A percentile compares a stretch with the other conserved stretches of the same genome.
Evolutionary conservation across 768 basidiomycete species (phyloP).

Genomic region (Crassisporium funariophilum): DNA sequence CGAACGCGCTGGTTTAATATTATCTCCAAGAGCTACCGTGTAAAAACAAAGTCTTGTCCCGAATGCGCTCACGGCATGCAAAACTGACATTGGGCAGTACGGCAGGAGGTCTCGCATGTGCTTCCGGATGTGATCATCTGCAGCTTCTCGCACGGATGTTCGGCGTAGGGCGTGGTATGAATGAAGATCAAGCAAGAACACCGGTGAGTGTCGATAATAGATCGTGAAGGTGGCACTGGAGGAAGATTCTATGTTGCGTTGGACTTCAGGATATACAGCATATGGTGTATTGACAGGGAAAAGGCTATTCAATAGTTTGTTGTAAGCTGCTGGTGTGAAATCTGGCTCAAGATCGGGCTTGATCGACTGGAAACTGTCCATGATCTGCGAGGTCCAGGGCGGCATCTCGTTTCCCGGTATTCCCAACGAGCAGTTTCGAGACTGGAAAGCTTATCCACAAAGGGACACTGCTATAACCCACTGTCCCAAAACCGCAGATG

Average conservation of each 20-base stretch:
- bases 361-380: constrained; percentile 14
- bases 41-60: constrained; percentile 36
- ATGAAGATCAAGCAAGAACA: constrained; percentile 34
- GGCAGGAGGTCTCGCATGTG: constrained; percentile 28
- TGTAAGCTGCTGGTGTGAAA: constrained; percentile 31
- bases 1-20: constrained; percentile 14
- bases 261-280: constrained; percentile 32
- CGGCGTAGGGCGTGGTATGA: constrained; percentile 17
- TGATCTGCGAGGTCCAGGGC: constrained; percentile 17
- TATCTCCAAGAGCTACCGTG: constrained; percentile 6
- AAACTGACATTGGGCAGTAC: constrained; percentile 22
- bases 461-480: too few relatives aligned
- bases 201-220: constrained; percentile 27
- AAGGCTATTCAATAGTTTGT: constrained; percentile 36
- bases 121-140: constrained; percentile 27
- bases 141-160: constrained; percentile 26
- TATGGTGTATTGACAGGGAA: constrained; percentile 36
- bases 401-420: constrained; percentile 1
- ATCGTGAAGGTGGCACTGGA: constrained; percentile 26
- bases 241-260: constrained; percentile 12
- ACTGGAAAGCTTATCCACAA: too few relatives aligned
- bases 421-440: background rate
- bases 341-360: constrained; percentile 23
- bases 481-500: too few relatives aligned
- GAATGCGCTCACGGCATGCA: constrained; percentile 34